Base-by-base conservation (phyloP, 441 rosid species). In the Erodium texanum region DNA sequence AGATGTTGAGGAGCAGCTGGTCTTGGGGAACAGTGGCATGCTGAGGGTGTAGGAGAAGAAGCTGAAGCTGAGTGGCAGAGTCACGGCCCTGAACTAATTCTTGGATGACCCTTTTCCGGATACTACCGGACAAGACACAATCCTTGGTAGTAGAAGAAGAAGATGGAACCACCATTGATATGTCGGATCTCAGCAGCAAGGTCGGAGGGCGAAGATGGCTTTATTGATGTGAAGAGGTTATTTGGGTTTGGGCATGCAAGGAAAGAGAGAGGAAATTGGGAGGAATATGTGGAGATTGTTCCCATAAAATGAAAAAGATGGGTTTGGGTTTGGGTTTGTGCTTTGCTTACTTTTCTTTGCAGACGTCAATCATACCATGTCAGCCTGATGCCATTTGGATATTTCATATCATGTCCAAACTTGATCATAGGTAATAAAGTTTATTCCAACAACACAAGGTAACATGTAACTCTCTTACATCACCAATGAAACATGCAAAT, bases 1-100 rank as follows among this genome's bases (percentile, higher is more conserved):
- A 68, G 88, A 89, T 84, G 83, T 82, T 79, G 54, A n/a, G 48
- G 1, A 73, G 15, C 48, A 88, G 82, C 12, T 83, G 83, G 43
- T n/a, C n/a, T n/a, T 62, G 36, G 41, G 68, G 50, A 43, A 2
- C 73, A 2, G 77, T 68, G 43, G 24, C 38, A 22, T 27, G 48
- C 0, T 45, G 52, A 66, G 27, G 77, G 77, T n/a, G 76, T 75
- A 0, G 73, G 62, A 80, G 71, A 23, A 85, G 78, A 72, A 24
- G 7, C 73, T 74, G 81, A 62, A 91, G 93, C 76, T 82, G 81
- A 52, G 64, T 9, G 7, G 96, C 79, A 36, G 56, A 76, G 10
- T 75, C 68, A 22, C 77, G 80, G 24, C 97, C 96, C 20, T 75
- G 52, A 6, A 73, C 64, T 18, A 91, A 87, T 73, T 78, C 81